Evolutionary conservation across 2,329 filamentous ascomycete species (phyloP), one percentile per base, ranked within the genome.

Genomic region (Ascochyta koolunga): DNA sequence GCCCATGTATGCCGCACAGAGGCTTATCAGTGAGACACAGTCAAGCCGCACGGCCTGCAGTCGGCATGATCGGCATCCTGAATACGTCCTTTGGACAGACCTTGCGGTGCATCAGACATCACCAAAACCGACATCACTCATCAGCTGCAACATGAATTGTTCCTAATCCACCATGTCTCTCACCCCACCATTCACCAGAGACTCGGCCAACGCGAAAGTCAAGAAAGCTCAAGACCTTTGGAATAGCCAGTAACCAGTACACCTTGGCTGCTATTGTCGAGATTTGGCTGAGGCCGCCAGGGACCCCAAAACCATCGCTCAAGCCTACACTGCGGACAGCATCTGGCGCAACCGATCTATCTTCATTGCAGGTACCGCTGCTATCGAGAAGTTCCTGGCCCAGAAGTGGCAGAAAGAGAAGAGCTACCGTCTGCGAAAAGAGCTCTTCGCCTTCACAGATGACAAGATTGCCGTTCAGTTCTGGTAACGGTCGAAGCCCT

Each of bases 401-500:
- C 78, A 83, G 38, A 96, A 96, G 69, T 96, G 90, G 91, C 75
- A 81, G 37, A 83, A 80, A 18, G 91, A 96, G 72, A 78, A 83
- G 37, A 85, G 81, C 15, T 96, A 96, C 67, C 82, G 83, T 0
- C 80, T 96, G 49, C 83, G 91, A 48, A 96, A 96, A 73, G 91
- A 96, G 70, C 78, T 96, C 1, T 96, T 96, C 73, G 82, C 89
- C 1, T 95, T 91, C 67, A 81, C 77, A 0, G 86, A 87, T 32
- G 80, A 93, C 73, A 89, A 85, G 75, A 93, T 93, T 60, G 91
- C 91, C 1, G 91, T 96, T 19, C 90, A 96, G 69, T 96, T 95
- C 72, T 96, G 46, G 41, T 50, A 8, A 13, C 29, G 10, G 5
- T 8, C n/a, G 21, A 29, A 10, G 27, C 5, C 19, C 11, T n/a